Conservation (phyloP, 2,329 filamentous ascomycete species). For the Bipolaris zeicola region DNA sequence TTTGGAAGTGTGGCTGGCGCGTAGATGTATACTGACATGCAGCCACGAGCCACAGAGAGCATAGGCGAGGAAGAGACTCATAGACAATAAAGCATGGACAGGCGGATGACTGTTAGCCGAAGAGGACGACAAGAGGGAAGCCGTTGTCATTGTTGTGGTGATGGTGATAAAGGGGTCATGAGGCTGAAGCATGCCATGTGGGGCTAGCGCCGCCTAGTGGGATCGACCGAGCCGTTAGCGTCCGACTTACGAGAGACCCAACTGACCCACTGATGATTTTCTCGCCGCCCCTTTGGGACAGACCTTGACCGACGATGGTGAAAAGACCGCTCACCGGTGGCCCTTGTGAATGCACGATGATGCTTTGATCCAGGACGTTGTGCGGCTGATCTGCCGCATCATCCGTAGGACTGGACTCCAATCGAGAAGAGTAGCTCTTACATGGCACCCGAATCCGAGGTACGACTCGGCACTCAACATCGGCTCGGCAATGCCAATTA, state of each 20-base stretch:
- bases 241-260: slow-evolving; percentile 2
- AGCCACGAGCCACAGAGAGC: neutral
- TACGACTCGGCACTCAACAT: neutral
- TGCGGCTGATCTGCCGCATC: neutral
- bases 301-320: neutral
- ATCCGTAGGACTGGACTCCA: neutral
- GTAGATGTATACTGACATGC: neutral
- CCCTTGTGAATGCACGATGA: neutral
- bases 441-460: neutral
- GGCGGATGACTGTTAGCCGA: neutral
- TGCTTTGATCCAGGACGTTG: neutral
- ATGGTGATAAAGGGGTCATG: neutral
- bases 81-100: slow-evolving; percentile 1
- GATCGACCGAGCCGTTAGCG: slow-evolving; percentile 19
- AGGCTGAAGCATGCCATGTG: slow-evolving; percentile 11
- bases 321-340: neutral
- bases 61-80: neutral
- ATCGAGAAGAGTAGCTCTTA: neutral
- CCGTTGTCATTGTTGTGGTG: slow-evolving; percentile 4
- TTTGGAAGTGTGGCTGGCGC: neutral
- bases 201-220: slow-evolving; percentile 2
- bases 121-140: slow-evolving; percentile 1
- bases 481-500: neutral
- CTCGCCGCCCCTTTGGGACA: slow-evolving; percentile 3
- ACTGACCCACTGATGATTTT: slow-evolving; percentile 5